phyloP scores from a whole-genome alignment of 352 stramenopile species.

The Thalassiosira exigua region DNA sequence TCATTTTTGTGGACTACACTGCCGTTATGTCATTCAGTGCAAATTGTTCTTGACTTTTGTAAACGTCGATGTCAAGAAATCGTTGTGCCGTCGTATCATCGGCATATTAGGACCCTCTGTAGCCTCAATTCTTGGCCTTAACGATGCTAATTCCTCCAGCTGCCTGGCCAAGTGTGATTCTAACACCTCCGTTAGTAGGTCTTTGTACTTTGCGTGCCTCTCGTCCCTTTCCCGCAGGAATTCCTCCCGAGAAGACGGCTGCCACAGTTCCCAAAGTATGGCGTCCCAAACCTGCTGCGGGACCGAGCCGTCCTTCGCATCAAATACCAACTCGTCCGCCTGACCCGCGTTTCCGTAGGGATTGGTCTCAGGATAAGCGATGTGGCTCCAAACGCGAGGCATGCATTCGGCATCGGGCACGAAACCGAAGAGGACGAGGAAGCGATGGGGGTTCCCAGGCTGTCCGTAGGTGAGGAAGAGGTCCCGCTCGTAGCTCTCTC shows the following conservation, averaged over 20 bases:
- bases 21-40: too few relatives aligned
- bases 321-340: conserved; percentile 17
- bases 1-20: too few relatives aligned
- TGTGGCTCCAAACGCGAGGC: conserved; percentile 41
- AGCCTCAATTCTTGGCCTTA: background rate
- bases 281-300: conserved; percentile 13
- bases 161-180: conserved; percentile 1
- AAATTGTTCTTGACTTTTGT: conserved; percentile 21
- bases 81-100: conserved; percentile 13
- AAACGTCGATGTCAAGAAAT: conserved; percentile 18
- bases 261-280: conserved; percentile 5
- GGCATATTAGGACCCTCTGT: background rate
- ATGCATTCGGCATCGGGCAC: conserved; percentile 27
- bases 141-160: background rate
- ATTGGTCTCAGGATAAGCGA: conserved; percentile 7
- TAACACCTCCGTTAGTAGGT: background rate
- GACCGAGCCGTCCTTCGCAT: background rate
- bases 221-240: background rate
- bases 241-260: background rate
- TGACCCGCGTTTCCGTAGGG: background rate
- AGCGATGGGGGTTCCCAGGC: conserved; percentile 47
- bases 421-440: conserved; percentile 59
- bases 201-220: background rate
- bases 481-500: background rate
- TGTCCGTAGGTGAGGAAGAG: conserved; percentile 54